phyloP scores from a whole-genome alignment of 2,329 filamentous ascomycete genomes.

The Metarhizium rileyi region DNA sequence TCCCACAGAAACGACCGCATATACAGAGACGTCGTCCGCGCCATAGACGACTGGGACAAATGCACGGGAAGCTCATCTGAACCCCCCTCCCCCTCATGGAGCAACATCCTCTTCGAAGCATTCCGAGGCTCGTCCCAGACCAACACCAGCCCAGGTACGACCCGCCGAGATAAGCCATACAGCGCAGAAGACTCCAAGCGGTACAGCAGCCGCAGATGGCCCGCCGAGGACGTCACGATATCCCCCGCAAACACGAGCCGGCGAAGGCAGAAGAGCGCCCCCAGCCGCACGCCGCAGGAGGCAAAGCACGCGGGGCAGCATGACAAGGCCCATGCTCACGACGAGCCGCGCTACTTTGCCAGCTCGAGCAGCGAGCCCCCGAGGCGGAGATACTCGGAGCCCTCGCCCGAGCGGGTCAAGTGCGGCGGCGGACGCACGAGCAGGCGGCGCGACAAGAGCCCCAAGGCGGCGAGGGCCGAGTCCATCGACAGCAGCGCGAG shows the following conservation, averaged over 20 bases:
- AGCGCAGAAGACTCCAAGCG: background rate
- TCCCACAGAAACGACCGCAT: conserved; percentile 43
- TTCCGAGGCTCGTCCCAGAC: background rate
- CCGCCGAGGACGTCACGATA: background rate
- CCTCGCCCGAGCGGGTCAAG: background rate
- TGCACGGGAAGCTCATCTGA: conserved; percentile 7
- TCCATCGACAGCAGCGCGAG: background rate
- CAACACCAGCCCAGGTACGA: background rate
- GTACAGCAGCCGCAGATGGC: background rate
- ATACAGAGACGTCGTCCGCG: conserved; percentile 50
- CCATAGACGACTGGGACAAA: conserved; percentile 38
- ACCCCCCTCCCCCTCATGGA: conserved; percentile 1
- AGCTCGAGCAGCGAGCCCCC: background rate
- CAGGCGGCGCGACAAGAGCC: conserved; percentile 1
- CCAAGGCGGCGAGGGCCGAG: conserved; percentile 1
- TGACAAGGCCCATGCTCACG: background rate
- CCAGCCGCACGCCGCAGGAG: background rate
- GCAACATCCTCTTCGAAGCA: conserved; percentile 1
- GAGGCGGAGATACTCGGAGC: background rate
- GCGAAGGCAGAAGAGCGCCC: background rate
- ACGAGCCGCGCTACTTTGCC: background rate
- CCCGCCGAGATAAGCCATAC: background rate
- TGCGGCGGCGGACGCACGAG: background rate
- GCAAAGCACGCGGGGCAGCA: background rate
- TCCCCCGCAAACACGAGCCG: background rate